Evolutionary conservation across 768 basidiomycete species (phyloP).

Genomic region (Mycena rosella): DNA sequence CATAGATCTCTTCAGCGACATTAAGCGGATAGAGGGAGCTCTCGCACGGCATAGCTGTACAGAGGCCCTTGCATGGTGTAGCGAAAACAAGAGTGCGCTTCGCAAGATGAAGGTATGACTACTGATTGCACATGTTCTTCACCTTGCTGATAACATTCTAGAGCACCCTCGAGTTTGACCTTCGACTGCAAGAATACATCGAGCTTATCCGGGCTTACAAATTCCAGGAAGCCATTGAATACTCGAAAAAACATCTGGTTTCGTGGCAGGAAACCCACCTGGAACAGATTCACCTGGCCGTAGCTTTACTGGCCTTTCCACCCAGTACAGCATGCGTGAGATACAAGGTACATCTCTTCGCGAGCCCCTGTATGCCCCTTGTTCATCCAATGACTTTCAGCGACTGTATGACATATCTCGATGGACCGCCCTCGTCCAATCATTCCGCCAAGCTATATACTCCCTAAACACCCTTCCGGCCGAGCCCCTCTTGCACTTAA

Average conservation of each 20-base stretch:
- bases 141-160: conserved; percentile 46
- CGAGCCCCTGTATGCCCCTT: not conserved
- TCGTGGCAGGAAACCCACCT: conserved; percentile 88
- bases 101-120: conserved; percentile 85
- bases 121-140: not conserved
- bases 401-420: conserved; percentile 85
- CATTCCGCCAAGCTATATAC: conserved; percentile 91
- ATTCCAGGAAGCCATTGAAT: conserved; percentile 82
- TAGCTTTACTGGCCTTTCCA: conserved; percentile 81
- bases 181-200: conserved; percentile 96
- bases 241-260: conserved; percentile 84
- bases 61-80: conserved; percentile 96
- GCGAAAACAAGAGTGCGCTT: conserved; percentile 93
- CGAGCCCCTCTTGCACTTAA: conserved; percentile 87
- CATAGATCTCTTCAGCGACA: conserved; percentile 91
- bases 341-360: conserved; percentile 72
- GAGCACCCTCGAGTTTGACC: conserved; percentile 96
- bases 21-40: conserved; percentile 87
- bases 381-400: conserved; percentile 52
- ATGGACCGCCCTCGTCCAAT: conserved; percentile 80
- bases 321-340: conserved; percentile 78
- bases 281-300: conserved; percentile 80
- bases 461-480: conserved; percentile 89
- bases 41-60: conserved; percentile 81
- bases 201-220: conserved; percentile 83